phyloP scores from a whole-genome alignment of 805 yeast species.

The Yamadazyma sp. region DNA sequence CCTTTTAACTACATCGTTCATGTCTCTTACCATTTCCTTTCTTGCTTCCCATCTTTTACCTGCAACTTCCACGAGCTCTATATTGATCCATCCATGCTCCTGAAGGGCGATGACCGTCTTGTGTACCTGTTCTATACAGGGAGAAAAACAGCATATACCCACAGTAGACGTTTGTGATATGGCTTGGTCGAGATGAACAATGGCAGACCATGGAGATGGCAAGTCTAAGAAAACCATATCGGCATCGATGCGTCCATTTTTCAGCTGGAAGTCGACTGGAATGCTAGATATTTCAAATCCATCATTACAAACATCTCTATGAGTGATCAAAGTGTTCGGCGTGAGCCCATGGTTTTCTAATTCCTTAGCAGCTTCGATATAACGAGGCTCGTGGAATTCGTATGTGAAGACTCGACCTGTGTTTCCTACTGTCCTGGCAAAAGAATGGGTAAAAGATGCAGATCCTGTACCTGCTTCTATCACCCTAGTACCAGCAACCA shows the following conservation, averaged over 20 bases:
- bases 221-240: conserved; percentile 83
- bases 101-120: conserved; percentile 77
- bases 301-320: conserved; percentile 86
- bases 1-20: conserved; percentile 75
- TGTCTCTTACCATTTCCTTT: conserved; percentile 78
- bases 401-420: conserved; percentile 73
- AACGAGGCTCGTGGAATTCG: conserved; percentile 90
- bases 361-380: conserved; percentile 73
- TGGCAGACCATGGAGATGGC: conserved; percentile 97
- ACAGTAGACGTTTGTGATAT: conserved; percentile 53
- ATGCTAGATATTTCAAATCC: conserved; percentile 63
- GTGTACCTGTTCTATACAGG: conserved; percentile 96
- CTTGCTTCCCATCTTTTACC: conserved; percentile 88
- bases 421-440: conserved; percentile 71
- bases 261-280: conserved; percentile 22
- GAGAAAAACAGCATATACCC: conserved; percentile 91
- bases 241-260: conserved; percentile 47
- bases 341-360: conserved; percentile 68
- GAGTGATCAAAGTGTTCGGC: conserved; percentile 66
- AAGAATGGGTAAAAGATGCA: conserved; percentile 91
- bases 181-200: conserved; percentile 66
- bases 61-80: conserved; percentile 90
- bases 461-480: conserved; percentile 99
- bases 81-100: conserved; percentile 74
- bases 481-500: conserved; percentile 72